A percentile compares a stretch with the other conserved stretches of the same genome.
Evolutionary conservation across 768 basidiomycete species (phyloP).

Genomic region (Boletellus emodensis): DNA sequence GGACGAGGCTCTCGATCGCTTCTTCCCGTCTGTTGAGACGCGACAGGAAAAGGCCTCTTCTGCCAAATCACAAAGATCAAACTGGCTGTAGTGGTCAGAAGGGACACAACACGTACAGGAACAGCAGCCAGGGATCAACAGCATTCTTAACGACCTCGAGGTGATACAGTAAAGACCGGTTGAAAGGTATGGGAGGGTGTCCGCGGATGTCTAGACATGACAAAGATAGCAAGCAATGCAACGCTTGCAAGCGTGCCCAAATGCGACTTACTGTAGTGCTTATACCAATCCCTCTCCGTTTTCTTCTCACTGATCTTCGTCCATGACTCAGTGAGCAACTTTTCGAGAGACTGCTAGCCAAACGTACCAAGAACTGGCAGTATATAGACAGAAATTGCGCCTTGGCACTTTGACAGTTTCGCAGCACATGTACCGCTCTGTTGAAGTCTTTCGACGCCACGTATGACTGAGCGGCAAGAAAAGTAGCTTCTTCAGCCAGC

Average conservation of each 20-base stretch:
- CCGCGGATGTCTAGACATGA: slow-evolving; percentile 55
- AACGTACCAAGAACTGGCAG: slow-evolving; percentile 78
- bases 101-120: slow-evolving; percentile 48
- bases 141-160: slow-evolving; percentile 54
- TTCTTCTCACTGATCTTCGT: slow-evolving; percentile 77
- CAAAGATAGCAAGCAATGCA: background rate
- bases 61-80: slow-evolving; percentile 29
- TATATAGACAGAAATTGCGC: slow-evolving; percentile 77
- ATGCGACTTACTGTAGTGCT: slow-evolving; percentile 58
- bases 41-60: slow-evolving; percentile 80
- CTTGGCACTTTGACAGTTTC: slow-evolving; percentile 63
- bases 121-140: slow-evolving; percentile 79
- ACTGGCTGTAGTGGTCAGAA: background rate
- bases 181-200: slow-evolving; percentile 65
- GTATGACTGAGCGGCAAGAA: slow-evolving; percentile 67
- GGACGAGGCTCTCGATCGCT: slow-evolving; percentile 75
- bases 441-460: slow-evolving; percentile 76
- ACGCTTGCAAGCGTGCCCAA: background rate
- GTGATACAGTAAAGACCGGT: slow-evolving; percentile 52
- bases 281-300: slow-evolving; percentile 82
- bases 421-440: slow-evolving; percentile 64
- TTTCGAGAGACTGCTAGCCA: background rate
- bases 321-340: slow-evolving; percentile 1
- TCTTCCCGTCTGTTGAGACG: slow-evolving; percentile 77
- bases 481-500: slow-evolving; percentile 64